Base-by-base conservation (phyloP, 2,329 filamentous ascomycete species). In the Penicillium brasilianum region DNA sequence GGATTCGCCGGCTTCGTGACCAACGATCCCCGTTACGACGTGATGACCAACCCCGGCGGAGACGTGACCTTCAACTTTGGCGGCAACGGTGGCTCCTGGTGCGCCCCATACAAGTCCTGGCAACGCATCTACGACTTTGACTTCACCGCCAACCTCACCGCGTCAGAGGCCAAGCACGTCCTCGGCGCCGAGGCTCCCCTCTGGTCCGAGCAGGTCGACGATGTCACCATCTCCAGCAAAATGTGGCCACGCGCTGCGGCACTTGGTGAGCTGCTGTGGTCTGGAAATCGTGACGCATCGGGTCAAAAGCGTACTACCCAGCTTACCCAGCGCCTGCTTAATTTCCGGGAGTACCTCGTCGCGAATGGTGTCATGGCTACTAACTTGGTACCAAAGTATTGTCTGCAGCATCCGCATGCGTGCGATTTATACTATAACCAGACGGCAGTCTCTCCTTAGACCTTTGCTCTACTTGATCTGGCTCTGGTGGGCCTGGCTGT, bases 81-180 rank as follows among this genome's bases (percentile, higher is more conserved):
- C n/a, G 84, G 80, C 48, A 64, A 58, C 22, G 84, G 84, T 41
- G 84, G 84, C 18, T 84, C 81, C n/a, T 86, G 84, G 84, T 86
- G 84, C 68, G 81, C 80, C 0, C 84, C 84, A 0, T 86, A 85
- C 78, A 86, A 86, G 72, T 85, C 83, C 20, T 86, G 83, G 83
- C 84, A 86, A 71, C 83, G 84, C 52, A 85, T 86, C 73, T 86
- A 86, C 74, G 78, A 84, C 77, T 86, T 81, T 70, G 84, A 86
- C 74, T 85, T 86, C 69, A 82, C 82, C 0, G 63, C 71, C 49
- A 81, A 81, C 64, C 78, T 86, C 8, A 83, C 82, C 1, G 74
- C 73, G 0, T 64, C 71, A 0, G 78, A 86, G 65, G 79, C 80
- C 39, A 73, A 77, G 51, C 84, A 83, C 57, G 69, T 86, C 20